Conservation (phyloP, 1,139 yeast species). For the Maudiozyma humilis region DNA sequence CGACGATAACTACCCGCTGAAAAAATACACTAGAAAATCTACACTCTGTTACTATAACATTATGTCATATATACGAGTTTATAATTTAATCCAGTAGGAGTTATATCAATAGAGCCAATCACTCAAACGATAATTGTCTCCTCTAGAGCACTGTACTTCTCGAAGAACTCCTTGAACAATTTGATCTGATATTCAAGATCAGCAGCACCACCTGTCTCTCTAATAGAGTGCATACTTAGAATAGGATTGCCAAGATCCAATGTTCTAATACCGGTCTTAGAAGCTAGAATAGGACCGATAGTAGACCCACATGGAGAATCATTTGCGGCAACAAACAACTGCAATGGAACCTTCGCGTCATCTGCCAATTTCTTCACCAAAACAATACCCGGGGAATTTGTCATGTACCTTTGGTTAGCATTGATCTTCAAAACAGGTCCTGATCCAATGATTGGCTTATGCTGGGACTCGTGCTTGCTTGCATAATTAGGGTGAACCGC, state of each 20-base stretch:
- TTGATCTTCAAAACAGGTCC: constrained; percentile 93
- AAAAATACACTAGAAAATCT: too few relatives aligned
- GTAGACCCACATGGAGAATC: constrained; percentile 95
- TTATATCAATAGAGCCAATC: too few relatives aligned
- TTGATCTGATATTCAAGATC: constrained; percentile 59
- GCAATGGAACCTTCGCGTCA: constrained; percentile 57
- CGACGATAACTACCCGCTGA: too few relatives aligned
- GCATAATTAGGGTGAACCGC: constrained; percentile 92
- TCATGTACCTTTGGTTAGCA: constrained; percentile 92
- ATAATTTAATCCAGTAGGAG: not conserved
- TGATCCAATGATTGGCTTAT: constrained; percentile 70
- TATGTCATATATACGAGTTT: not conserved
- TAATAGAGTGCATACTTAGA: constrained; percentile 87
- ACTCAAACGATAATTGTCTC: constrained; percentile 14
- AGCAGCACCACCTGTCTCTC: constrained; percentile 84
- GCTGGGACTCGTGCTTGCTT: constrained; percentile 63
- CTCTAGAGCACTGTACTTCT: constrained; percentile 29
- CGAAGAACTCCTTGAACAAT: constrained; percentile 58
- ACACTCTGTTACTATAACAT: too few relatives aligned
- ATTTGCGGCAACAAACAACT: constrained; percentile 80
- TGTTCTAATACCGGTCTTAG: constrained; percentile 82
- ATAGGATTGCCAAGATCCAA: constrained; percentile 92
- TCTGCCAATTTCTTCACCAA: constrained; percentile 67
- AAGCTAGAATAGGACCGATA: constrained; percentile 87
- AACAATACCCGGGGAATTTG: constrained; percentile 85